Evolutionary conservation across 345 rosid genomes (phyloP).

Genomic region (Populus davidiana): DNA sequence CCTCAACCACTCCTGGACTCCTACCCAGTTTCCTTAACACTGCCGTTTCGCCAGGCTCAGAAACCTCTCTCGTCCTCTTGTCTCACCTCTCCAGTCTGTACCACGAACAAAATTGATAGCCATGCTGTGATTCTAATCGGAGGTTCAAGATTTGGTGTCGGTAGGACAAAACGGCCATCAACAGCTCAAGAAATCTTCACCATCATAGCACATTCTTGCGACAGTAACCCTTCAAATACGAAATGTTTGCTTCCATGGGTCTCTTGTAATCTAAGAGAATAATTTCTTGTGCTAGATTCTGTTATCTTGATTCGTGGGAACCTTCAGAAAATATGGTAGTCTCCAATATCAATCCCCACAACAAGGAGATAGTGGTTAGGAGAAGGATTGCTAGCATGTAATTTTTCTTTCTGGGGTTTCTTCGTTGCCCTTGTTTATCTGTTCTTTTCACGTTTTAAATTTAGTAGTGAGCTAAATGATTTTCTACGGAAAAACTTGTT

Average conservation of each 20-base stretch:
- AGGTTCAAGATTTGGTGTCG: background rate
- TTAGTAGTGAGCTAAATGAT: too few species aligned
- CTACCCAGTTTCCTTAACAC: background rate
- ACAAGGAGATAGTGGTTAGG: conserved; percentile 42
- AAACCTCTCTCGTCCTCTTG: background rate
- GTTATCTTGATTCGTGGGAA: background rate
- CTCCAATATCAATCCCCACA: background rate
- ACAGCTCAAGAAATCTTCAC: background rate
- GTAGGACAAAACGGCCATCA: background rate
- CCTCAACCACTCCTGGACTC: background rate
- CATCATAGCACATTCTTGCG: background rate
- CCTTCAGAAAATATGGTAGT: background rate
- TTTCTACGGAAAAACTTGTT: too few species aligned
- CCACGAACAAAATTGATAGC: background rate
- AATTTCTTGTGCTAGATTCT: background rate
- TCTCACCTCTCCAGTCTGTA: background rate
- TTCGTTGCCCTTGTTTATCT: background rate
- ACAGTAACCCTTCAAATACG: background rate
- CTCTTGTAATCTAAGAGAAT: background rate
- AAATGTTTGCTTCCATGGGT: background rate
- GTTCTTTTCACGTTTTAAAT: background rate
- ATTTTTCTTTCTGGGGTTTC: conserved; percentile 8
- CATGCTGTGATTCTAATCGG: background rate
- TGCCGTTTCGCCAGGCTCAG: background rate
- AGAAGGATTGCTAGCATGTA: conserved; percentile 73